Base-by-base conservation (phyloP, 2,329 filamentous ascomycete species). In the Alternaria brassicicola region DNA sequence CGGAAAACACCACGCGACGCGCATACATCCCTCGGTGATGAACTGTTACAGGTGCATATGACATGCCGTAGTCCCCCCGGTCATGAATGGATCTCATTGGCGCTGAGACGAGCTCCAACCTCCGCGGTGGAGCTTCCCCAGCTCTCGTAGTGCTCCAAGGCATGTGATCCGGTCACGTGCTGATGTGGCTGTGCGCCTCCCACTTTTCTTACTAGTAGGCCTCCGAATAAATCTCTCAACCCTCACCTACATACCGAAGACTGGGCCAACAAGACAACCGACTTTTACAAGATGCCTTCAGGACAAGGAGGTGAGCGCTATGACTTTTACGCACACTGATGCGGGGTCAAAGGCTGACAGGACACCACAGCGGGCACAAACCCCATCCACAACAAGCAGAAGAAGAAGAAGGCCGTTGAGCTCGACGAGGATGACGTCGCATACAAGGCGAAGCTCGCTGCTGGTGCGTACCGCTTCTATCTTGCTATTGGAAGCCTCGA, bases 391-490 rank as follows among this genome's bases (percentile, higher is more conserved):
- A 83, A 83, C 80, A 97, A 97, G 89, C 86, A 89, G 68, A 84
- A 92, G 61, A 97, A 97, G 88, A 79, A 79, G 86, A 84, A 86
- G 52, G 83, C 85, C 76, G 90, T 89, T 79, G 93, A 97, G 2
- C 79, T 93, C 57, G 93, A 97, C 76, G 93, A 97, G 0, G 92
- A 96, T 42, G 93, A 97, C 66, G 79, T 89, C 76, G 92, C 92
- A 6, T 93, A 85, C 85, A 89, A 88, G 74, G 87, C 90, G 78
- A 96, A 93, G 88, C 89, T 93, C 83, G 87, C 84, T 71, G 91
- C 91, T 58, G 92, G 93, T 96, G 83, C 69, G 88, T 80, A 26
- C n/a, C 21, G 23, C 19, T 19, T 46, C 28, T 2, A 9, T 25
- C 26, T 23, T 51, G 10, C 30, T 33, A 15, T 21, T 35, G 19